Conservation (phyloP, 768 basidiomycete species). For the Boletus huronensis region DNA sequence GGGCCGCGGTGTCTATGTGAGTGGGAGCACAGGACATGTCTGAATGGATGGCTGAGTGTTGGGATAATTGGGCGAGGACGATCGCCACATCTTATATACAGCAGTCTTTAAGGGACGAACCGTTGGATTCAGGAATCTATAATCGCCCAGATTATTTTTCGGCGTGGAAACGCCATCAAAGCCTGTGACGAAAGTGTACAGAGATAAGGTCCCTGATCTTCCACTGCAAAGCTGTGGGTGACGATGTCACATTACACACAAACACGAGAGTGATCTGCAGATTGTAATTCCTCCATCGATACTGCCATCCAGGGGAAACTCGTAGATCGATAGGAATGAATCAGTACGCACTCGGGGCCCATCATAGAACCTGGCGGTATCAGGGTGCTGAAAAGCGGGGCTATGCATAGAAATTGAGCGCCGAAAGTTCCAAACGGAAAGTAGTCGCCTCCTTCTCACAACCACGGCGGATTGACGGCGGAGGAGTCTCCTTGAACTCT, state of each 20-base stretch:
- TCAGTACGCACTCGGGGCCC: no score
- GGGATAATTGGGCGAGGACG: background rate
- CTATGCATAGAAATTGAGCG: background rate
- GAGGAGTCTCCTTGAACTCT: no score
- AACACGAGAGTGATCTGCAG: background rate
- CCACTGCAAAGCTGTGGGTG: background rate
- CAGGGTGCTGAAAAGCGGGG: background rate
- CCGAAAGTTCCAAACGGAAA: background rate
- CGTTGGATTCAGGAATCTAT: background rate
- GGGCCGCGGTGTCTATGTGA: background rate
- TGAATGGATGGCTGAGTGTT: no score
- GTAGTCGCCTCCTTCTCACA: background rate
- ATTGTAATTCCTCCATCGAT: background rate
- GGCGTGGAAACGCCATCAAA: background rate
- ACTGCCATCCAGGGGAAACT: background rate
- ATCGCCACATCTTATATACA: conserved; percentile 1
- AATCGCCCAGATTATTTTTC: background rate
- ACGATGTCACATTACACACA: background rate
- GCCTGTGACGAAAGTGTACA: background rate
- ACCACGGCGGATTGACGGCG: background rate
- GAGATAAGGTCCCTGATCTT: background rate
- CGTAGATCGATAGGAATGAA: background rate
- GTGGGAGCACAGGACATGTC: conserved; percentile 4
- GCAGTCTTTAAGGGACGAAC: background rate
- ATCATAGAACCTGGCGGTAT: background rate